Evolutionary conservation across 139 green algal genomes (phyloP).

Genomic region (Trebouxia sp.): DNA sequence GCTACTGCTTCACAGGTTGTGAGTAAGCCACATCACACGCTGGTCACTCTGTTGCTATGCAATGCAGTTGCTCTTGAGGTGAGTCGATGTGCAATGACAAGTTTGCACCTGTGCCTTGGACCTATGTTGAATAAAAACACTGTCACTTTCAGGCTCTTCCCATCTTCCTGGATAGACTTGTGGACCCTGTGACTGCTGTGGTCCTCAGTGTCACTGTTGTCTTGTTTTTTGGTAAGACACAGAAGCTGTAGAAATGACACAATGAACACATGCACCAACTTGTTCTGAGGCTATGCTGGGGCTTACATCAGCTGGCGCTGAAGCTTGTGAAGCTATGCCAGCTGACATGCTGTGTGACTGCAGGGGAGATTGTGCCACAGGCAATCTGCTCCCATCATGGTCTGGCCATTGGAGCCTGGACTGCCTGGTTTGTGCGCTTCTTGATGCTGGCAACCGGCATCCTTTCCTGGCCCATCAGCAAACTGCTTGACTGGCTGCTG

Average conservation of each 20-base stretch:
- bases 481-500: slow-evolving; percentile 55
- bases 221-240: slow-evolving; percentile 62
- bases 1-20: slow-evolving; percentile 44
- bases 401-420: slow-evolving; percentile 46
- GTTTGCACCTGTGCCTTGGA: too few species aligned
- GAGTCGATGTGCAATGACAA: too few species aligned
- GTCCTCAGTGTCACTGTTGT: slow-evolving; percentile 60
- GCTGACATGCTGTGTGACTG: neutral
- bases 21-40: slow-evolving; percentile 49
- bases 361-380: slow-evolving; percentile 57
- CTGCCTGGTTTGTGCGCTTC: slow-evolving; percentile 41
- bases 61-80: slow-evolving; percentile 61
- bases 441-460: slow-evolving; percentile 41
- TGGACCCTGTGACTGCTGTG: slow-evolving; percentile 60
- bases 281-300: neutral
- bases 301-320: neutral
- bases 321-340: too few species aligned
- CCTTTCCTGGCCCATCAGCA: slow-evolving; percentile 56
- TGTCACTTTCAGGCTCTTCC: slow-evolving; percentile 52
- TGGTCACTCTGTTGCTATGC: slow-evolving; percentile 64
- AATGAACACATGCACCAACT: neutral
- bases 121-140: too few species aligned
- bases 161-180: slow-evolving; percentile 66
- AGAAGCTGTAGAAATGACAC: neutral
- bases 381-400: slow-evolving; percentile 48